Percentiles rank a stretch among this genome's conserved stretches.
phyloP scores from a whole-genome alignment of 495 filamentous ascomycete species.

The Podospora bellae-mahoneyi region DNA sequence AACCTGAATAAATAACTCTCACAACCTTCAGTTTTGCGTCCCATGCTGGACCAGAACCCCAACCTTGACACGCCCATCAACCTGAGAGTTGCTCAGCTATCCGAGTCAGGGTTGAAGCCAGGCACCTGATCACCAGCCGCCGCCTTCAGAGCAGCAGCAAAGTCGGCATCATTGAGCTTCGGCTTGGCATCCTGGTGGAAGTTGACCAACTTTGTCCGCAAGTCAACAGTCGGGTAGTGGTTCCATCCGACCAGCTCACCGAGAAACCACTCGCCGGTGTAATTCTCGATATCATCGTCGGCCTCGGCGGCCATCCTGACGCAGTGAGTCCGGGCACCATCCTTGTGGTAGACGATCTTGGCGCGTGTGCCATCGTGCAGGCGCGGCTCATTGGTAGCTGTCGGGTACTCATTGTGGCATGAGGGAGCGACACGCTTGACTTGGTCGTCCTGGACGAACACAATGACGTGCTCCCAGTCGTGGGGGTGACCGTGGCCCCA shows the following conservation, averaged over 20 bases:
- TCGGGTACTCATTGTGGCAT: conserved; percentile 30
- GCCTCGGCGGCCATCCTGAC: conserved; percentile 32
- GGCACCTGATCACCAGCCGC: conserved; percentile 2
- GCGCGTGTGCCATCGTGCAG: conserved; percentile 16
- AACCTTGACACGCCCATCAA: too few species aligned
- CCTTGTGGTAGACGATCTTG: conserved; percentile 33
- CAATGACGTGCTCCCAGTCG: conserved; percentile 40
- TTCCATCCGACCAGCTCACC: conserved; percentile 31
- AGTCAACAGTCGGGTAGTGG: conserved; percentile 22
- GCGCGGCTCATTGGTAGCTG: conserved; percentile 10
- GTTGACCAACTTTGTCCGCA: background rate
- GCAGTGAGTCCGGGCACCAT: conserved; percentile 29
- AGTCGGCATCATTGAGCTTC: background rate
- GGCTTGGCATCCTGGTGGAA: background rate
- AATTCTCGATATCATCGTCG: conserved; percentile 35
- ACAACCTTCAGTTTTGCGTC: too few species aligned
- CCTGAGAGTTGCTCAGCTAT: background rate
- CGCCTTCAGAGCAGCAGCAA: background rate
- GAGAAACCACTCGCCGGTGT: conserved; percentile 30
- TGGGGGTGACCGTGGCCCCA: conserved; percentile 29
- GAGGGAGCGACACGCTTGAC: conserved; percentile 31
- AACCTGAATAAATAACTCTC: too few species aligned
- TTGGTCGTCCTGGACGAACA: conserved; percentile 29
- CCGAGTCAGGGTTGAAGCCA: background rate
- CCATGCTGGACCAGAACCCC: too few species aligned